Base-by-base conservation (phyloP, 352 stramenopile species). In the Globisporangium echinulatum region DNA sequence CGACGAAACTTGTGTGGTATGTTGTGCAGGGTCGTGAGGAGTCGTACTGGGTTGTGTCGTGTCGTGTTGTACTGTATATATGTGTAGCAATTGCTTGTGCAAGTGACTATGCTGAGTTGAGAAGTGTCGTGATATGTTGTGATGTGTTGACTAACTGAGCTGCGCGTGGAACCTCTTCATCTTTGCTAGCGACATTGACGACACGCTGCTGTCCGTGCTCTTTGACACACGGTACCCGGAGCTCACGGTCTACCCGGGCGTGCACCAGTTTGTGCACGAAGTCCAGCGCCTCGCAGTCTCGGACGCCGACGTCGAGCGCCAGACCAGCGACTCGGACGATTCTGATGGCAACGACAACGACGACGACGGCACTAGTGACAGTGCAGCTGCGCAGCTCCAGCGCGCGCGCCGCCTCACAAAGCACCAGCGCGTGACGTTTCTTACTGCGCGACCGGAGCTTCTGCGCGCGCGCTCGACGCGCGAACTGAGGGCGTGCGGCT, bases 151-250 rank as follows among this genome's bases (percentile, higher is more conserved):
- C 25, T 33, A 3, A 33, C 25, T 33, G 2, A 33, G 3, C 25
- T 33, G 25, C 25, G 2, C 2, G 25, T 33, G 25, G 25, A 33
- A 3, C 25, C 25, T 33, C 25, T 3, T 33, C 25, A 33, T 33
- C 25, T 33, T 33, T 3, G 25, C 25, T 37, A 92, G 82, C 62
- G 83, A 92, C 56, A 92, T 92, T 58, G 83, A 92, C 57, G 83
- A 92, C 63, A 92, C 83, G 42, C 72, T 92, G 68, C 68, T 89
- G 9, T 85, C 80, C 5, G 75, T 79, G 19, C 70, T 93, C 10
- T 93, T 93, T 47, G 83, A 93, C 61, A 85, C 71, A 49, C 76
- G 83, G 46, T 93, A 93, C 58, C 83, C 83, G 19, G 79, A 91
- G 52, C 68, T 93, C 39, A 91, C 83, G 10, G 81, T 93, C 4